These are phyloP conservation scores for Geoglossum glabrum DNA, from an alignment of 495 filamentous ascomycete species.

Conservation along the genomic window DNA sequence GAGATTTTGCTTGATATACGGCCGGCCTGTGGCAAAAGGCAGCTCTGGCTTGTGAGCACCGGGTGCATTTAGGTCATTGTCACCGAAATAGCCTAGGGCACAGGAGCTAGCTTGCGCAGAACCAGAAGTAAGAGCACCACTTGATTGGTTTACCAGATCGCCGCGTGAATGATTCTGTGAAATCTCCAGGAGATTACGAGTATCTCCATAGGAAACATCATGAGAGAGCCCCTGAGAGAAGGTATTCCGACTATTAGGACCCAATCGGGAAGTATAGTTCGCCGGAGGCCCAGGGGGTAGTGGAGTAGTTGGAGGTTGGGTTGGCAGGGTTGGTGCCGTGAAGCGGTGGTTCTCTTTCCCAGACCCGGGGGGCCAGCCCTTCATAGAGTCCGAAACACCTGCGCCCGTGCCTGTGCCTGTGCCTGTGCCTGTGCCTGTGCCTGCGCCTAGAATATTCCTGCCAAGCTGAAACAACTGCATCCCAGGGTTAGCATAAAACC, in stretches of 20 bases:
- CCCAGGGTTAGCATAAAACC: neutral
- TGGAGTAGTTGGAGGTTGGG: conserved; percentile 5
- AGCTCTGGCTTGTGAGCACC: neutral
- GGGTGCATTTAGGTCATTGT: neutral
- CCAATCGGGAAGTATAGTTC: conserved; percentile 5
- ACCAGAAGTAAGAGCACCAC: neutral
- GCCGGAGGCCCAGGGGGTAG: conserved; percentile 3
- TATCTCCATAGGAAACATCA: conserved; percentile 15
- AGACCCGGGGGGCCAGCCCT: neutral
- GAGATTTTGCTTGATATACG: neutral
- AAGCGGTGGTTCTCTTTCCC: neutral
- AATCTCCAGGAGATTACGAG: conserved; percentile 10
- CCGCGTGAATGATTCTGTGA: neutral
- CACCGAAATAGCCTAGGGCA: neutral
- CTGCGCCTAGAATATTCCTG: neutral
- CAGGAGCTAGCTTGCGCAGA: neutral
- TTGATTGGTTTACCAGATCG: neutral
- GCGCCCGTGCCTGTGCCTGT: too few relatives aligned
- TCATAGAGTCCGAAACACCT: neutral
- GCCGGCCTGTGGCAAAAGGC: neutral
- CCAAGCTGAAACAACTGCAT: neutral
- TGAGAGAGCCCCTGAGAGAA: neutral
- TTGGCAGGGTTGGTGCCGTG: neutral
- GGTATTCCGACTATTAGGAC: conserved; percentile 2
- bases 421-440: too few relatives aligned